phyloP scores from a whole-genome alignment of 2,329 filamentous ascomycete species.

The Monosporascus ibericus region DNA sequence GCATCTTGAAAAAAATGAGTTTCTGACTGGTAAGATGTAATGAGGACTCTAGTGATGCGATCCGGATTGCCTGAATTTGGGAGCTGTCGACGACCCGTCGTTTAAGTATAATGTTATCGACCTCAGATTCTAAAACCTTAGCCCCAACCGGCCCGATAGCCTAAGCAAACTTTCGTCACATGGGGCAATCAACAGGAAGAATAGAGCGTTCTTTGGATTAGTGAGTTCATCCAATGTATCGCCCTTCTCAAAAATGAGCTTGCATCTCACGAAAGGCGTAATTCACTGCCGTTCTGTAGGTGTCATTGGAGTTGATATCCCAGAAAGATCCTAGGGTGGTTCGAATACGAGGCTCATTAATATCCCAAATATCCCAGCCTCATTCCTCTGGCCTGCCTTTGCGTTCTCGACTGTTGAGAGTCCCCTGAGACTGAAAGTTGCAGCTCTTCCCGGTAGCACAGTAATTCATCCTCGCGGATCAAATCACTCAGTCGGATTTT shows the following conservation, averaged over 20 bases:
- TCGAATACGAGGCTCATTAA: no score
- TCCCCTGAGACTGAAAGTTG: no score
- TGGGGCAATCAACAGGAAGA: not conserved
- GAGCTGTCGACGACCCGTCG: not conserved
- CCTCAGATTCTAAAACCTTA: not conserved
- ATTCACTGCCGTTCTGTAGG: not conserved
- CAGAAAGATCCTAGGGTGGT: no score
- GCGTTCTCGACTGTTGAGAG: no score
- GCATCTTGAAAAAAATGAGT: not conserved
- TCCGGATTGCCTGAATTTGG: not conserved
- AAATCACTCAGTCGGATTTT: no score
- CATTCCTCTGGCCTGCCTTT: no score
- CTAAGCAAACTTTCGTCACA: not conserved
- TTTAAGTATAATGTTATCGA: not conserved
- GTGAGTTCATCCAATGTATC: not conserved
- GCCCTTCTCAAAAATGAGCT: not conserved
- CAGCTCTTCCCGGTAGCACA: no score
- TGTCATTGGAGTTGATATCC: no score
- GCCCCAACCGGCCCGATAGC: not conserved
- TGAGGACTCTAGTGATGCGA: not conserved
- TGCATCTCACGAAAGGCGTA: not conserved
- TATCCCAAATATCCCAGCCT: no score
- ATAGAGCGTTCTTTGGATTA: not conserved
- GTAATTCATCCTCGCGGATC: no score
- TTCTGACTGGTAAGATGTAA: not conserved